A percentile compares a stretch with the other conserved stretches of the same genome.
phyloP scores from a whole-genome alignment of 2,329 filamentous ascomycete genomes.

The Kalmusia sp. region DNA sequence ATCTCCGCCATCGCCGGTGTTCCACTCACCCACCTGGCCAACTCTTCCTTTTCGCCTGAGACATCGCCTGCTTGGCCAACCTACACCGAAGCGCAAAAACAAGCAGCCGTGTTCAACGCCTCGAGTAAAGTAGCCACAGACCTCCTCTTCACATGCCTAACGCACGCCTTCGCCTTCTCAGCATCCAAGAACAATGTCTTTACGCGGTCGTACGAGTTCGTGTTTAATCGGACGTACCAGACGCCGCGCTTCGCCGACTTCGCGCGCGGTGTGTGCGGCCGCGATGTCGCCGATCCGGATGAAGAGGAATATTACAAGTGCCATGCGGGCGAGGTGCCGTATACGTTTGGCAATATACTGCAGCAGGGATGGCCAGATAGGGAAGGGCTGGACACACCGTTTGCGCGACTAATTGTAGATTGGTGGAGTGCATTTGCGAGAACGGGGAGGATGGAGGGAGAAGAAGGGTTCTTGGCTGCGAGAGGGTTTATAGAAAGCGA shows the following conservation, averaged over 20 bases:
- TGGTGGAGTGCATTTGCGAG: constrained; percentile 47
- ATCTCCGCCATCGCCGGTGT: not conserved
- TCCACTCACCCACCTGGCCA: constrained; percentile 1
- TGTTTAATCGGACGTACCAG: constrained; percentile 53
- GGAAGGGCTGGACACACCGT: constrained; percentile 46
- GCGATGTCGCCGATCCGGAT: constrained; percentile 45
- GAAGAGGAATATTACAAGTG: constrained; percentile 51
- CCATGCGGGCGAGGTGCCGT: constrained; percentile 50
- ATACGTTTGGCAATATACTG: constrained; percentile 47
- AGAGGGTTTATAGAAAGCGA: constrained; percentile 39
- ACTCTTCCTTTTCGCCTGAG: constrained; percentile 27
- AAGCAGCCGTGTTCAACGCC: constrained; percentile 47
- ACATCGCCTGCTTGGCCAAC: constrained; percentile 21
- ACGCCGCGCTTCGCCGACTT: constrained; percentile 34
- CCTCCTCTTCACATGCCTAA: constrained; percentile 44
- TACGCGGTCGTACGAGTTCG: constrained; percentile 42
- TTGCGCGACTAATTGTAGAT: constrained; percentile 35
- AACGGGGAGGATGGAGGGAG: constrained; percentile 42
- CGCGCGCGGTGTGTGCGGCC: constrained; percentile 21
- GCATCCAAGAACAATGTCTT: constrained; percentile 43
- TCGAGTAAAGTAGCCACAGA: constrained; percentile 42
- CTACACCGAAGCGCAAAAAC: constrained; percentile 21
- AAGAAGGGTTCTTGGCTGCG: constrained; percentile 34
- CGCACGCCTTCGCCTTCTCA: constrained; percentile 44
- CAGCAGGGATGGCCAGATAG: constrained; percentile 43